Evolutionary conservation across 1,139 yeast genomes (phyloP).

Genomic region (Kodamaea alishanica): DNA sequence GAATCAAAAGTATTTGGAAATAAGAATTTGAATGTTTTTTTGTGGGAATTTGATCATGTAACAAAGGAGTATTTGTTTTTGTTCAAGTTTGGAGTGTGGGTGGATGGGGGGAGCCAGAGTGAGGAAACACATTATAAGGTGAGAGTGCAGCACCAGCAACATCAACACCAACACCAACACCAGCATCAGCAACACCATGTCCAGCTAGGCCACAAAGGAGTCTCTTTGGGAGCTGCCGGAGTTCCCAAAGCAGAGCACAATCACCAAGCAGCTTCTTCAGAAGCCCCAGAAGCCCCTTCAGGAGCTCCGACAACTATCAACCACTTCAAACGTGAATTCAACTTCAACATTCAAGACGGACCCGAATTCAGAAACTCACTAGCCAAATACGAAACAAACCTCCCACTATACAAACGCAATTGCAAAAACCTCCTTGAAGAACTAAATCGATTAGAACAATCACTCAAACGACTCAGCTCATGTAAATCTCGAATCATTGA

Average conservation of each 20-base stretch:
- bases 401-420: conserved; percentile 46
- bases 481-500: conserved; percentile 26
- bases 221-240: too few relatives aligned
- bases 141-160: too few relatives aligned
- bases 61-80: conserved; percentile 19
- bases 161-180: too few relatives aligned
- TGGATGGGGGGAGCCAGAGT: conserved; percentile 14
- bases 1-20: conserved; percentile 17
- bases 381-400: conserved; percentile 49
- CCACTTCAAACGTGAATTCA: conserved; percentile 19
- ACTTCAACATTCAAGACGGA: conserved; percentile 58
- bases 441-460: conserved; percentile 26
- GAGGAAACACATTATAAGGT: too few relatives aligned
- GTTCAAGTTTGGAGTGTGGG: conserved; percentile 31
- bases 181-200: too few relatives aligned
- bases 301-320: conserved; percentile 5
- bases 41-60: conserved; percentile 26
- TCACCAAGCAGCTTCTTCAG: conserved; percentile 1
- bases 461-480: conserved; percentile 17
- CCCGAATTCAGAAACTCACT: conserved; percentile 66
- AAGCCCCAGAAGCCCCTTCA: background rate
- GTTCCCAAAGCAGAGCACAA: background rate
- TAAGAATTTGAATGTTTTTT: conserved; percentile 24
- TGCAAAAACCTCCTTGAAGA: conserved; percentile 35
- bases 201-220: too few relatives aligned